Base-by-base conservation (phyloP, 805 yeast species). In the Lachancea mirantina region DNA sequence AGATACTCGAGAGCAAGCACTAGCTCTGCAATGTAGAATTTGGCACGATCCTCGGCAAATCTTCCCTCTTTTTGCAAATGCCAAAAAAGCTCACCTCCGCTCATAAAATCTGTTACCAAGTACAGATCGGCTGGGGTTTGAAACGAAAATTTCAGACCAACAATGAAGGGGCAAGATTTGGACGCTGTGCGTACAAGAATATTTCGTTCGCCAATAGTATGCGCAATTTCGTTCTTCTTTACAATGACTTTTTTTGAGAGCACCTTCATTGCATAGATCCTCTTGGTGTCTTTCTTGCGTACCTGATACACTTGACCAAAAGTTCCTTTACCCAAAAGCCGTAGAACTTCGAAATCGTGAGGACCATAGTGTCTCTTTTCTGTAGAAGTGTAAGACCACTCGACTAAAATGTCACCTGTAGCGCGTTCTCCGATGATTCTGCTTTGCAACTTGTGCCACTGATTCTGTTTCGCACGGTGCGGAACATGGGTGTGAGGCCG, bases 251-350 rank as follows among this genome's bases (percentile, higher is more conserved):
- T 88, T 59, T 92, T 92, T 16, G 94, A 82, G 34, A 92, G 72
- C 18, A 89, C 94, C 62, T 92, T 92, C 98, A 92, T 92, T 24
- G 98, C 98, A 57, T 92, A 92, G 38, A 92, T 81, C 49, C 96
- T 74, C 38, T 75, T 74, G 6, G 94, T 85, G 55, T 92, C 97
- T 46, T 71, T 72, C 70, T 89, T 92, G 42, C 81, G 77, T 26
- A 92, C 98, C 64, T 92, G 98, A 61, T 81, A 92, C 22, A 89
- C 98, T 64, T 85, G 95, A 19, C 98, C 98, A 67, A 89, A 89
- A 1, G 97, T 92, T 34, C 98, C 98, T 55, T 85, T 87, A 40
- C 98, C 98, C 40, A 89, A 67, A 33, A 89, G 67, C 51, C 96
- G 71, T 48, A 92, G 72, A 11, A 89, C 85, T 57, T 88, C 95